Conservation (phyloP, 2,329 filamentous ascomycete species). For the Calonectria pauciramosa region DNA sequence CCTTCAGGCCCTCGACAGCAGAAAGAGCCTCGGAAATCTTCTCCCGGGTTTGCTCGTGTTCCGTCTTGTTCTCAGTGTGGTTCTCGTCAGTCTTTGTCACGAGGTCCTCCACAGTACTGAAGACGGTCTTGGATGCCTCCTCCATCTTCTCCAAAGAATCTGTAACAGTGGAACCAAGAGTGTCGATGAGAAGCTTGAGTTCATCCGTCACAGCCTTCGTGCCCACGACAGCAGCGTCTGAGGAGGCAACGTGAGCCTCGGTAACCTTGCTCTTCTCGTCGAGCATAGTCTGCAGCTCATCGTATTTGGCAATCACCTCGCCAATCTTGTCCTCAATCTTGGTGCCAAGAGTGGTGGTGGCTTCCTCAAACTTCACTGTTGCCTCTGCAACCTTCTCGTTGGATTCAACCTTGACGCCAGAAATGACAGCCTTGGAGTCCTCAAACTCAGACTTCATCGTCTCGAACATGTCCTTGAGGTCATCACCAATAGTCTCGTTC, state of each 20-base stretch:
- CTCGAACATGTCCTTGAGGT: conserved; percentile 79
- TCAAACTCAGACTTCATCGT: conserved; percentile 90
- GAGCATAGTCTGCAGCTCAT: conserved; percentile 82
- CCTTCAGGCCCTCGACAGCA: conserved; percentile 82
- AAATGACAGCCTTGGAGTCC: conserved; percentile 83
- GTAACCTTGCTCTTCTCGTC: conserved; percentile 81
- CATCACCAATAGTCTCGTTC: conserved; percentile 70
- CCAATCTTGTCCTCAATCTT: conserved; percentile 77
- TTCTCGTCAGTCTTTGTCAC: conserved; percentile 81
- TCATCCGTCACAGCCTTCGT: conserved; percentile 90
- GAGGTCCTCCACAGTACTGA: conserved; percentile 84
- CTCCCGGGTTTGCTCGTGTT: conserved; percentile 87
- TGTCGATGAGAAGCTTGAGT: conserved; percentile 87
- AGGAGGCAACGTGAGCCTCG: conserved; percentile 79
- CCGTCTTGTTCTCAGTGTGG: conserved; percentile 79
- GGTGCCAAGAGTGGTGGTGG: conserved; percentile 65
- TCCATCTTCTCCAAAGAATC: conserved; percentile 90
- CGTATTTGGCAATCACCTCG: conserved; percentile 88
- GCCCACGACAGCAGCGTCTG: conserved; percentile 79
- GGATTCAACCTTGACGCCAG: conserved; percentile 84
- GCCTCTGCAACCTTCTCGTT: conserved; percentile 81
- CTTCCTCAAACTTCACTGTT: conserved; percentile 71
- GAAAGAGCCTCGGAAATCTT: conserved; percentile 82
- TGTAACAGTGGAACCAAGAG: conserved; percentile 83
- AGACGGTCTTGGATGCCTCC: conserved; percentile 88